A percentile compares a stretch with the other conserved stretches of the same genome.
These are phyloP conservation scores for Stentor coeruleus DNA, from an alignment of 73 alveolate species.

Conservation along the genomic window DNA sequence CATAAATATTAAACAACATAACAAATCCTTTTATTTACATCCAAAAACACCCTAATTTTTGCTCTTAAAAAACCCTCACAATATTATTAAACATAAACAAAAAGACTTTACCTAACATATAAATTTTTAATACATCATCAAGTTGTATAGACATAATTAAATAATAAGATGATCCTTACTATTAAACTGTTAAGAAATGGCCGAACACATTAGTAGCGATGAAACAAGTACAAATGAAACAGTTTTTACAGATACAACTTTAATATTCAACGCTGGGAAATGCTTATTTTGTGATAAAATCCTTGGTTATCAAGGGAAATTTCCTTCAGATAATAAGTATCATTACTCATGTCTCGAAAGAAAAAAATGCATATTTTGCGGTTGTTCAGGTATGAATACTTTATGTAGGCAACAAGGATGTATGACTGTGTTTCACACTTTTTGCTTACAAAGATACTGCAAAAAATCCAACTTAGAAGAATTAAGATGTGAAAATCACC, in stretches of 20 bases:
- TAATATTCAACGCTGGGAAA: neutral
- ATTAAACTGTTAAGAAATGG: neutral
- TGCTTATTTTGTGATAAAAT: neutral
- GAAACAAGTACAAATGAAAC: neutral
- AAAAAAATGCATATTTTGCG: neutral
- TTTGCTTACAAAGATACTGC: neutral
- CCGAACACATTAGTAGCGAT: neutral
- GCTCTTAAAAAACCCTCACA: too few relatives aligned
- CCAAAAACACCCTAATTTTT: too few relatives aligned
- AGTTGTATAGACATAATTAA: too few relatives aligned
- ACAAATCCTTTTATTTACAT: too few relatives aligned
- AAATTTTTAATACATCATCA: too few relatives aligned
- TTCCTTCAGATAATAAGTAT: neutral
- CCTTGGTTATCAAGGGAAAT: neutral
- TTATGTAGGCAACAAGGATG: neutral
- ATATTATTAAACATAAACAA: too few relatives aligned
- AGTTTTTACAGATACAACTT: neutral
- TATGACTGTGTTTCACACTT: neutral
- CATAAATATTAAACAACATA: too few relatives aligned
- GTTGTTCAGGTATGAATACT: neutral
- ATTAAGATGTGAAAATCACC: neutral
- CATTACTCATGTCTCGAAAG: neutral
- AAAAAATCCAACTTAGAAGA: neutral
- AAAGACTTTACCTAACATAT: too few relatives aligned
- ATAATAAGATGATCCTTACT: neutral